phyloP scores from a whole-genome alignment of 73 alveolate species.

The Urostyla sp. region DNA sequence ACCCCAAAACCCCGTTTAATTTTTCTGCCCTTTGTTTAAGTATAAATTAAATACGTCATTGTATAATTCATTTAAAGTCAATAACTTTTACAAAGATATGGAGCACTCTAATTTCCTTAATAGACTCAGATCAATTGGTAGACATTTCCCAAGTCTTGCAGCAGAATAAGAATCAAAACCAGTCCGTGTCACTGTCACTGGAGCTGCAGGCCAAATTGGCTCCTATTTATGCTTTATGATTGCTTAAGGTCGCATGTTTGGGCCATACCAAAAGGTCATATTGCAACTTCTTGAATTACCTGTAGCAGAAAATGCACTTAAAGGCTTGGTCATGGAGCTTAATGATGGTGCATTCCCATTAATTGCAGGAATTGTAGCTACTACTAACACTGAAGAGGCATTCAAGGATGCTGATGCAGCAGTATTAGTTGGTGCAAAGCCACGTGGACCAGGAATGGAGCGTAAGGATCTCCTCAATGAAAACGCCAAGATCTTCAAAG shows the following conservation, averaged over 20 bases:
- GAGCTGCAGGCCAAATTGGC: slow-evolving; percentile 98
- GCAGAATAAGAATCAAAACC: slow-evolving; percentile 53
- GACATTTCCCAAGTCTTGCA: slow-evolving; percentile 59
- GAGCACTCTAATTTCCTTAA: slow-evolving; percentile 42
- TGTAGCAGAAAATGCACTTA: slow-evolving; percentile 72
- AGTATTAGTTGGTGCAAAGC: slow-evolving; percentile 94
- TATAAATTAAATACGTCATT: slow-evolving; percentile 27
- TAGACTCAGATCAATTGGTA: slow-evolving; percentile 49
- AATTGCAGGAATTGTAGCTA: slow-evolving; percentile 76
- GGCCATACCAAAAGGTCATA: slow-evolving; percentile 84
- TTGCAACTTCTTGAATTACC: slow-evolving; percentile 81
- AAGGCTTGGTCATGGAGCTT: slow-evolving; percentile 93
- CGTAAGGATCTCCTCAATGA: slow-evolving; percentile 93
- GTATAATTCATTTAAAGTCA: background rate
- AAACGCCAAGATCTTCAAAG: slow-evolving; percentile 90
- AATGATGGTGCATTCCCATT: slow-evolving; percentile 93
- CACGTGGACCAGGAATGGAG: slow-evolving; percentile 98
- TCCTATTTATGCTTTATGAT: slow-evolving; percentile 83
- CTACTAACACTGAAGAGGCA: slow-evolving; percentile 89
- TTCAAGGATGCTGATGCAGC: slow-evolving; percentile 93
- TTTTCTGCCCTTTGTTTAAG: no score
- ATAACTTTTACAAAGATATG: background rate
- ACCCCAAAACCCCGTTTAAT: no score
- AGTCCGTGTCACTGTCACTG: slow-evolving; percentile 88
- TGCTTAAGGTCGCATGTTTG: slow-evolving; percentile 86